A percentile compares a stretch with the other conserved stretches of the same genome.
Conservation (phyloP, 345 rosid genomes). For the Luvunga scandens region DNA sequence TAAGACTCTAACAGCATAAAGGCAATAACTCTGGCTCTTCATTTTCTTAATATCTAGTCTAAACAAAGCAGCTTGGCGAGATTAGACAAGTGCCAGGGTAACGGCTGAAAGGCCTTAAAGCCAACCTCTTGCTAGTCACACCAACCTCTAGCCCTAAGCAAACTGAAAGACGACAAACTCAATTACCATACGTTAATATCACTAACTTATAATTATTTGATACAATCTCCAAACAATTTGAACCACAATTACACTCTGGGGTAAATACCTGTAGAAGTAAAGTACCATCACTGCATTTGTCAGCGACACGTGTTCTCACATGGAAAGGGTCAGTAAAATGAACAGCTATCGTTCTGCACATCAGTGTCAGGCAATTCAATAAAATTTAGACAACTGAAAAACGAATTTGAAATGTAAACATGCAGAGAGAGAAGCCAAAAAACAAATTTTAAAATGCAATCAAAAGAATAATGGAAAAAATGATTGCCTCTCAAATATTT, state of each 20-base stretch:
- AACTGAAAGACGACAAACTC: background rate
- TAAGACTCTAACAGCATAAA: background rate
- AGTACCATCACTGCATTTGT: conserved; percentile 81
- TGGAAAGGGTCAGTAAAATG: conserved; percentile 94
- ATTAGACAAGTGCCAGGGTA: background rate
- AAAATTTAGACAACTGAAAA: background rate
- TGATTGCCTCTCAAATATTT: conserved; percentile 78
- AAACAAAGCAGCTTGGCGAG: background rate
- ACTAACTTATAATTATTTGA: background rate
- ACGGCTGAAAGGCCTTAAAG: background rate
- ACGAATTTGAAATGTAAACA: background rate
- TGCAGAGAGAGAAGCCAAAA: background rate
- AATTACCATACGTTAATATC: background rate
- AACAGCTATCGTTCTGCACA: conserved; percentile 82
- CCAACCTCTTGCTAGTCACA: background rate
- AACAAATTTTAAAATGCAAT: background rate
- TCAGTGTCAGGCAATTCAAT: conserved; percentile 14
- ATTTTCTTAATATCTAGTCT: background rate
- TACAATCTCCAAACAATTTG: conserved; percentile 2
- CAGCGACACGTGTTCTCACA: conserved; percentile 75
- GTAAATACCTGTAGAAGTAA: conserved; percentile 76
- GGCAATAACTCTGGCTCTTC: background rate
- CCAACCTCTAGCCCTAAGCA: background rate
- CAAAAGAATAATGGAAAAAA: conserved; percentile 9
- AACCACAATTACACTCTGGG: background rate